A percentile compares a stretch with the other conserved stretches of the same genome.
Evolutionary conservation across 2,329 filamentous ascomycete species (phyloP).

Genomic region (Colletotrichum orbiculare): DNA sequence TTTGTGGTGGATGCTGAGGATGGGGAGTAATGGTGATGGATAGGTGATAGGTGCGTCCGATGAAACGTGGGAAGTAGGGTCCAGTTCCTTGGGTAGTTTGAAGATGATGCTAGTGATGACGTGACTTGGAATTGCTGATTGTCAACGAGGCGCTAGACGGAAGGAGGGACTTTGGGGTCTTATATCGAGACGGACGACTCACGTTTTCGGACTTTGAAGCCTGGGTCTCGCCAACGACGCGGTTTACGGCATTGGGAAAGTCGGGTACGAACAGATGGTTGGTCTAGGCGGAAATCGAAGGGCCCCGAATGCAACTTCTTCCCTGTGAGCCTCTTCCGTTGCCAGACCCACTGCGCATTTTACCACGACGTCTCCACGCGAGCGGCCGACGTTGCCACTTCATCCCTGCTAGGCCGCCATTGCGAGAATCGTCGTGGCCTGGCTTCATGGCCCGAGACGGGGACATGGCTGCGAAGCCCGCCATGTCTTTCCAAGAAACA

Average conservation of each 20-base stretch:
- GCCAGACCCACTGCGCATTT: constrained; percentile 6
- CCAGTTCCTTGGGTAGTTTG: no score
- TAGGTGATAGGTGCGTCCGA: no score
- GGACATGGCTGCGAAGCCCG: no score
- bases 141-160: no score
- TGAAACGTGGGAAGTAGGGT: no score
- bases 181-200: background rate
- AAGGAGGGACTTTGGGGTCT: background rate
- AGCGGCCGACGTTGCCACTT: background rate
- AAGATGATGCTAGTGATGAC: no score
- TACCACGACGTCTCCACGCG: background rate
- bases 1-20: background rate
- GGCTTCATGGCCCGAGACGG: background rate
- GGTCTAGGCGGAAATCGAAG: constrained; percentile 2
- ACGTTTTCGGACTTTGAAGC: no score
- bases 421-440: background rate
- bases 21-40: no score
- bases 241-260: background rate
- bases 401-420: background rate
- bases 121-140: no score
- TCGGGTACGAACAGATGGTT: background rate
- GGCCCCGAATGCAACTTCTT: constrained; percentile 8
- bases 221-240: no score
- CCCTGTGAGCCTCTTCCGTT: background rate
- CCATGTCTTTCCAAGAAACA: no score